Base-by-base conservation (phyloP, 2,329 filamentous ascomycete species). In the Ilyonectria destructans region DNA sequence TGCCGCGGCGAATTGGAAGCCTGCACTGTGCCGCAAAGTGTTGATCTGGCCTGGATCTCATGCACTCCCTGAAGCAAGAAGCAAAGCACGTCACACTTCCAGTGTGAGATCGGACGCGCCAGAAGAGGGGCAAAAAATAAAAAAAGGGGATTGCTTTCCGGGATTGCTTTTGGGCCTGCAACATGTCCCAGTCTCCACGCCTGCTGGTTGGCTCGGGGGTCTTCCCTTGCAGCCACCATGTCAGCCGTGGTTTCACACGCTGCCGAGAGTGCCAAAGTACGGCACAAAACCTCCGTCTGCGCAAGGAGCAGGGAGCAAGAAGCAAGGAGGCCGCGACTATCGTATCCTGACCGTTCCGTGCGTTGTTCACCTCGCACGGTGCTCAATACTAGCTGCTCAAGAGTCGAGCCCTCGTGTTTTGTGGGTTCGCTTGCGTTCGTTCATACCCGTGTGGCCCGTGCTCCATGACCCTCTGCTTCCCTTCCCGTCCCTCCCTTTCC, bases 401-500 rank as follows among this genome's bases (percentile, higher is more conserved):
- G 31, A 31, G 21, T 37, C 29, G 4, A 54, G 19, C 12, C 19
- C 21, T 60, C 21, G 59, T 62, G 63, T 69, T 46, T 73, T 73
- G 71, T 74, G 71, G 70, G 54, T 68, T 75, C 71, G 69, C 72
- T 75, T 74, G 48, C 43, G 35, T 17, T 40, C 33, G 12, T 15
- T 40, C 13, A 17, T 40, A 26, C 57, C 65, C 69, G 71, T 67
- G 8, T 74, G 72, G 70, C 60, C 72, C 59, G 72, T 74, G 72
- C 72, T 45, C 59, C 48, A 17, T 23, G 37, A 23, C 33, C 46
- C 35, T 61, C 59, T 26, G n/a, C 46, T 31, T 63, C 58, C 60
- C 64, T 61, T 52, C 52, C 58, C 58, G 58, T 62, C 66, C 33
- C 69, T 73, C 64, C 69, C 49, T 65, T 37, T 58, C 33, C 45